Evolutionary conservation across 805 yeast species (phyloP).

Genomic region (Metschnikowia anglica): DNA sequence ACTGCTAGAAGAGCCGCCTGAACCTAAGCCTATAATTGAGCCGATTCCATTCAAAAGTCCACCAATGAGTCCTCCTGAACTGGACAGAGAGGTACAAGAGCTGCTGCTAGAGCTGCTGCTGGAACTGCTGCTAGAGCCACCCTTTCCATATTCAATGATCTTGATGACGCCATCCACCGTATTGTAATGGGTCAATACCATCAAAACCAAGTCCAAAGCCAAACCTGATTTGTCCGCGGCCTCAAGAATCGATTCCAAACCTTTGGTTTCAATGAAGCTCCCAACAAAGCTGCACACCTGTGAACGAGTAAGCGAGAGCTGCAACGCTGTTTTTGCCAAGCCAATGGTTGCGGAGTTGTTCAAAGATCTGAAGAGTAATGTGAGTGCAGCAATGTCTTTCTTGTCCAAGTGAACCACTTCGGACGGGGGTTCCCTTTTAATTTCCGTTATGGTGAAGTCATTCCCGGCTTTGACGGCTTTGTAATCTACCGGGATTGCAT

Average conservation of each 20-base stretch:
- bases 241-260: conserved; percentile 23
- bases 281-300: conserved; percentile 26
- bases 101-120: not conserved
- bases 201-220: conserved; percentile 27
- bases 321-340: conserved; percentile 23
- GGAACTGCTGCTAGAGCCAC: not conserved
- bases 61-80: conserved; percentile 5
- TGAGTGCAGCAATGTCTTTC: conserved; percentile 23
- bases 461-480: conserved; percentile 1
- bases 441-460: conserved; percentile 7
- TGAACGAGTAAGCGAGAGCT: conserved; percentile 27
- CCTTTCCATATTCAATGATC: conserved; percentile 16
- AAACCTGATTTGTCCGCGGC: conserved; percentile 29
- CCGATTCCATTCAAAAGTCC: too few species aligned
- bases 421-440: not conserved
- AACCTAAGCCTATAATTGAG: too few species aligned
- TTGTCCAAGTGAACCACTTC: conserved; percentile 11
- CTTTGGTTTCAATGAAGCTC: conserved; percentile 23
- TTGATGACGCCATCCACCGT: conserved; percentile 20
- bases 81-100: not conserved
- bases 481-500: conserved; percentile 13
- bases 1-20: too few species aligned
- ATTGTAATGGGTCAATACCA: conserved; percentile 22
- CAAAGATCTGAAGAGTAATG: conserved; percentile 24
- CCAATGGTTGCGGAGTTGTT: conserved; percentile 24